Evolutionary conservation across 345 rosid species (phyloP).

Genomic region (Clarkia xantiana): DNA sequence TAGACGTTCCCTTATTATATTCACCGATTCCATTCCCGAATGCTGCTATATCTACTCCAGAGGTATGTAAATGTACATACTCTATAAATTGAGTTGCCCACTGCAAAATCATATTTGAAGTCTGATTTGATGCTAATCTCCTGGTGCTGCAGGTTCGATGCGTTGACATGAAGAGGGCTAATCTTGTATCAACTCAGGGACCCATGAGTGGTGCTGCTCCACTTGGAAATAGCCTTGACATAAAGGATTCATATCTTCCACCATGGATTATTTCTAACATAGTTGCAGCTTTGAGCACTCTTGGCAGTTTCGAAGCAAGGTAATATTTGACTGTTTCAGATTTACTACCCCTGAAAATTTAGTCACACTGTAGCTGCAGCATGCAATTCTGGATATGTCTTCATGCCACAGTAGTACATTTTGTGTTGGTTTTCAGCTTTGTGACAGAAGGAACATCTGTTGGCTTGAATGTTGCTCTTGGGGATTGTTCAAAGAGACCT

Average conservation of each 20-base stretch:
- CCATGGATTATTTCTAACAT: slow-evolving; percentile 75
- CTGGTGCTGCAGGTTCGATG: slow-evolving; percentile 57
- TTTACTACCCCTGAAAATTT: too few species aligned
- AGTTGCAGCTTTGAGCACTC: slow-evolving; percentile 39
- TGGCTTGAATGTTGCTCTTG: slow-evolving; percentile 65
- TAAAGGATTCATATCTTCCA: slow-evolving; percentile 53
- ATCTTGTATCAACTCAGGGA: slow-evolving; percentile 16
- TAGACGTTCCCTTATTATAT: slow-evolving; percentile 70
- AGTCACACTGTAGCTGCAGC: not conserved
- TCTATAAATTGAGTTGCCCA: too few species aligned
- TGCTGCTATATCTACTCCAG: slow-evolving; percentile 73
- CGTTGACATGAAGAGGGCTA: slow-evolving; percentile 39
- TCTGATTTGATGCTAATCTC: too few species aligned
- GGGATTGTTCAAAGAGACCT: slow-evolving; percentile 13
- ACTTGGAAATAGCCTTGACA: slow-evolving; percentile 43
- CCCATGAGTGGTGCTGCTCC: slow-evolving; percentile 4
- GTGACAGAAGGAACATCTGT: slow-evolving; percentile 43
- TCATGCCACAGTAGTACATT: too few species aligned
- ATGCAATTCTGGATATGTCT: too few species aligned
- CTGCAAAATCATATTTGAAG: not conserved
- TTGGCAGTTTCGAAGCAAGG: slow-evolving; percentile 73
- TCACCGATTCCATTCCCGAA: slow-evolving; percentile 70
- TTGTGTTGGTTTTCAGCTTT: slow-evolving; percentile 32
- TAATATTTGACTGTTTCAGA: slow-evolving; percentile 8
- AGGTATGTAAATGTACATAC: slow-evolving; percentile 28